Evolutionary conservation across 805 yeast genomes (phyloP).

Genomic region (Hanseniaspora lindneri): DNA sequence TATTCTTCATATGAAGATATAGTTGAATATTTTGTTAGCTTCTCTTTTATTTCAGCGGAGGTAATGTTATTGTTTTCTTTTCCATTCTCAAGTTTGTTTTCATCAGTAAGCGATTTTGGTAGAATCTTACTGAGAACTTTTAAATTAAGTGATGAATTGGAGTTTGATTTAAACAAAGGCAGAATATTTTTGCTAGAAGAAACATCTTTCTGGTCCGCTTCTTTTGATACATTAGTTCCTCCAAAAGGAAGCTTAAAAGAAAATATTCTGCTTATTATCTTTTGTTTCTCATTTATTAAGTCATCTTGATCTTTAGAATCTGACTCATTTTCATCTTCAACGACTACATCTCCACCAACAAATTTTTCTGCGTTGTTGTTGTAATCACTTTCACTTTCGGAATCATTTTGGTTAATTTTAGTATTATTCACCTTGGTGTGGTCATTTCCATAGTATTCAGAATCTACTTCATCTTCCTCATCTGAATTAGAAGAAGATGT

Average conservation of each 20-base stretch:
- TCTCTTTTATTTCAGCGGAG: background rate
- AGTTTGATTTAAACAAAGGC: background rate
- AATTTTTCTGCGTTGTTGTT: conserved; percentile 18
- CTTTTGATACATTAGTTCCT: conserved; percentile 18
- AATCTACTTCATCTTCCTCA: conserved; percentile 16
- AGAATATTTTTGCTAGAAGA: background rate
- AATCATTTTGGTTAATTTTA: too few species aligned
- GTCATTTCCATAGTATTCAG: conserved; percentile 18
- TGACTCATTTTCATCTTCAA: background rate
- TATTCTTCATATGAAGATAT: conserved; percentile 56
- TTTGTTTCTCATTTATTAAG: conserved; percentile 3
- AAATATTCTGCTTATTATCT: conserved; percentile 27
- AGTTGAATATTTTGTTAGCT: conserved; percentile 21
- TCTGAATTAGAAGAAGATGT: background rate
- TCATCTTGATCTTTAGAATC: background rate
- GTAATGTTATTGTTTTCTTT: too few species aligned
- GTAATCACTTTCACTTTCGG: too few species aligned
- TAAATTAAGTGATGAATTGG: background rate
- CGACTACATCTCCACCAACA: conserved; percentile 9
- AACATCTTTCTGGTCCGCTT: too few species aligned
- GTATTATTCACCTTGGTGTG: too few species aligned
- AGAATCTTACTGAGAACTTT: background rate
- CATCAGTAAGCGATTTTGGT: background rate
- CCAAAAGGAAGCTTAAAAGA: conserved; percentile 33
- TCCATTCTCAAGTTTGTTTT: background rate